Base-by-base conservation (phyloP, 2,329 filamentous ascomycete genomes). In the Seiridium cupressi region DNA sequence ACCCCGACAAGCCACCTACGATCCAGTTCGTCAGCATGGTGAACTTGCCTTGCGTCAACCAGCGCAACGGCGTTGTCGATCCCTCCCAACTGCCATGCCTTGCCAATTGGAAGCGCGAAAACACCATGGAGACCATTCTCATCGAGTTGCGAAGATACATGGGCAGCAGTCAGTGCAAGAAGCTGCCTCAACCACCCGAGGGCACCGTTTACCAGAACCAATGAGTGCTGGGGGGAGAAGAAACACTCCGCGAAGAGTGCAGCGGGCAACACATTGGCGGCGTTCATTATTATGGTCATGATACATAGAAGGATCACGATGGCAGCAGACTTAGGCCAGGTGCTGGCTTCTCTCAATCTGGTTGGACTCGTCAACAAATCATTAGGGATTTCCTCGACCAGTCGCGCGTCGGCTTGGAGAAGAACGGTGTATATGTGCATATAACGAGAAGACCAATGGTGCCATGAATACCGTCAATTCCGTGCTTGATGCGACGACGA, bases 21-120 rank as follows among this genome's bases (percentile, higher is more conserved):
- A 91, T 99, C 70, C 89, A 94, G 71, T 99, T 99, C 77, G 88
- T 95, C 69, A 97, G 91, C 70, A 91, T 92, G 77, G 89, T 99
- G 79, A 97, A 98, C 79, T 85, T 98, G n/a, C 95, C 95, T 34
- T 96, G 94, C 71, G 95, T 99, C 57, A 90, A 94, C 77, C 81
- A 84, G 64, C 85, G 81, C 67, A 90, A 90, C 64, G 95, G 95
- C 71, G 72, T 92, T 81, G 92, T 98, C 67, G 93, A 98, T 72
- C 88, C 91, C 18, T 83, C 84, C 61, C 92, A 93, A 72, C 83
- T 99, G 40, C 90, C 90, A 13, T 96, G 93, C 70, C 84, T 99
- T 49, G 86, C 89, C 59, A 88, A 91, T 75, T 99, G 95, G 95
- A 95, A 91, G 81, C 84, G 92, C 62, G 90, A 96, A 51, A 95